Percentiles rank a stretch among this genome's conserved stretches.
Evolutionary conservation across 345 rosid species (phyloP).

Genomic region (Cardamine occulta): DNA sequence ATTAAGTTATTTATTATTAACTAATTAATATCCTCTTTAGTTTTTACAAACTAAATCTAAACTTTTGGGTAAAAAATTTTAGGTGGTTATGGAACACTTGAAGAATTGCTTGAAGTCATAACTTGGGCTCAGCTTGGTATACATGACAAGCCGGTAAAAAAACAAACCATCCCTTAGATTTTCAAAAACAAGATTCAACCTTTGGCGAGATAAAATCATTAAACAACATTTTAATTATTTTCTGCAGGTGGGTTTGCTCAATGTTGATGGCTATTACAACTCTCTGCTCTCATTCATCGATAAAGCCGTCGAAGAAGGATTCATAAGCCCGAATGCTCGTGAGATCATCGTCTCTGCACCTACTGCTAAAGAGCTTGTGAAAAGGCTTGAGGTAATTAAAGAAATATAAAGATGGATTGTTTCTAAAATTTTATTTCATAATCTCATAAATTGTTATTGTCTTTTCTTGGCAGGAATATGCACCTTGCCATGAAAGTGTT

Average conservation of each 20-base stretch:
- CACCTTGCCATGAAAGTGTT: slow-evolving; percentile 83
- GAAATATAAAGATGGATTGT: background rate
- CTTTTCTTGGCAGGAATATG: slow-evolving; percentile 61
- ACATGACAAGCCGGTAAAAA: slow-evolving; percentile 86
- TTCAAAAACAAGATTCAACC: background rate
- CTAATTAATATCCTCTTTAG: background rate
- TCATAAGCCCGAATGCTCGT: slow-evolving; percentile 81
- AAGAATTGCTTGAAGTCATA: slow-evolving; percentile 96
- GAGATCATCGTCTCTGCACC: slow-evolving; percentile 91
- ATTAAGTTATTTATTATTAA: background rate
- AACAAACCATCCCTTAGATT: background rate
- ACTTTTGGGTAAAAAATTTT: slow-evolving; percentile 27
- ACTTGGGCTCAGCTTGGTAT: slow-evolving; percentile 99
- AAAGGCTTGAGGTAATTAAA: slow-evolving; percentile 76
- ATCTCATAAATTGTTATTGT: slow-evolving; percentile 4
- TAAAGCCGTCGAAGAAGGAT: slow-evolving; percentile 98
- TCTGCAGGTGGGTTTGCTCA: slow-evolving; percentile 90
- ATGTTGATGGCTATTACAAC: slow-evolving; percentile 99
- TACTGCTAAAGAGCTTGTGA: slow-evolving; percentile 79
- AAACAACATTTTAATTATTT: background rate
- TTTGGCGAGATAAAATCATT: slow-evolving; percentile 4
- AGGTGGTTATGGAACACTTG: slow-evolving; percentile 99
- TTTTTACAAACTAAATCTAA: background rate
- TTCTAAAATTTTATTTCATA: background rate
- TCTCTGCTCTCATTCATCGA: slow-evolving; percentile 92